Conservation (phyloP, 2,329 filamentous ascomycete species). For the Septoria petroselini region DNA sequence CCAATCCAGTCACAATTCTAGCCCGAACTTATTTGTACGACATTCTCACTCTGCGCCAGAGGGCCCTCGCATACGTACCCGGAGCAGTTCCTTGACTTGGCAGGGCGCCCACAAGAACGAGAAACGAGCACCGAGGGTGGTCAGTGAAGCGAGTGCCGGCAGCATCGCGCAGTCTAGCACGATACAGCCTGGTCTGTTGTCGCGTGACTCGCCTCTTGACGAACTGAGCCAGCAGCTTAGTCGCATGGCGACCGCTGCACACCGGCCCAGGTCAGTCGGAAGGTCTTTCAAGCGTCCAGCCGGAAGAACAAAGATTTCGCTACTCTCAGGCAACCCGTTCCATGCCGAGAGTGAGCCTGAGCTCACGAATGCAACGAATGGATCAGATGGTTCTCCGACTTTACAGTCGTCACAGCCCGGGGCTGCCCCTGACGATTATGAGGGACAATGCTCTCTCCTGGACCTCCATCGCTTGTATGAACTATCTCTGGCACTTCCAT, state of each 20-base stretch:
- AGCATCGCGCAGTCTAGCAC: slow-evolving; percentile 5
- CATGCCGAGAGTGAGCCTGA: not conserved
- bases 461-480: slow-evolving; percentile 8
- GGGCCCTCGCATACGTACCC: slow-evolving; percentile 16
- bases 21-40: slow-evolving; percentile 25
- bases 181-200: slow-evolving; percentile 21
- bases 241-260: slow-evolving; percentile 22
- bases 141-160: slow-evolving; percentile 23
- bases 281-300: slow-evolving; percentile 26
- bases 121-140: slow-evolving; percentile 14
- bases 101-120: slow-evolving; percentile 7
- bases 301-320: slow-evolving; percentile 18
- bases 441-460: slow-evolving; percentile 8
- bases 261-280: slow-evolving; percentile 29
- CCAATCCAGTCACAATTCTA: slow-evolving; percentile 18
- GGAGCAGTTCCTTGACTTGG: slow-evolving; percentile 26
- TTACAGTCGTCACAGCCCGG: not conserved
- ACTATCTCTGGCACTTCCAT: slow-evolving; percentile 25
- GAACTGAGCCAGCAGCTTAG: slow-evolving; percentile 34
- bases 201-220: slow-evolving; percentile 35
- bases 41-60: not conserved
- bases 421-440: not conserved
- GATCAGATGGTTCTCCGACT: not conserved
- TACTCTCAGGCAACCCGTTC: slow-evolving; percentile 28
- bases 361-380: not conserved